A percentile compares a stretch with the other conserved stretches of the same genome.
Evolutionary conservation across 371 early-diverging fungal genomes (phyloP).

Genomic region (Mucor circinelloides): DNA sequence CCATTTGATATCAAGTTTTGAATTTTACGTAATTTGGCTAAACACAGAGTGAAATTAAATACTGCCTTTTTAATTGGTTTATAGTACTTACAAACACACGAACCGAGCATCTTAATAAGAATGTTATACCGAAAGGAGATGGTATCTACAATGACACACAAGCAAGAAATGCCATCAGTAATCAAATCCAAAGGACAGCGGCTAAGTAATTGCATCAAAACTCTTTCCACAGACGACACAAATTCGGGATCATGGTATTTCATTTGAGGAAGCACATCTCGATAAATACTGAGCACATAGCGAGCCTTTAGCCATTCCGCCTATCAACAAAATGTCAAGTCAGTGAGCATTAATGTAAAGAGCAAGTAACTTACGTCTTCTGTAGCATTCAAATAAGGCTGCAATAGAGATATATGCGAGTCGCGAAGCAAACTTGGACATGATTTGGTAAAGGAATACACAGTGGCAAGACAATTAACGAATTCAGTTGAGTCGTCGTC

Average conservation of each 20-base stretch:
- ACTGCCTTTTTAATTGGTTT: neutral
- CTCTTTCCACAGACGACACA: slow-evolving; percentile 54
- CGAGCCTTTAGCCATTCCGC: slow-evolving; percentile 57
- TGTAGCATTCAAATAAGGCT: slow-evolving; percentile 50
- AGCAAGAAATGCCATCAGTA: slow-evolving; percentile 69
- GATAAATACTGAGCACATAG: slow-evolving; percentile 58
- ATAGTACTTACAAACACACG: slow-evolving; percentile 36
- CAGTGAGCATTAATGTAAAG: neutral
- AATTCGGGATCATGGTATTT: slow-evolving; percentile 59
- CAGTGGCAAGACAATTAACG: slow-evolving; percentile 38
- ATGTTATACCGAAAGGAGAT: slow-evolving; percentile 67
- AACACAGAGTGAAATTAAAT: neutral
- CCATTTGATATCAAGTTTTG: slow-evolving; percentile 27
- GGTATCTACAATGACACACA: slow-evolving; percentile 67
- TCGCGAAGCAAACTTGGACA: slow-evolving; percentile 44
- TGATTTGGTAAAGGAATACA: slow-evolving; percentile 48
- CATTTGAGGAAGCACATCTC: slow-evolving; percentile 60
- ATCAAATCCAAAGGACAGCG: slow-evolving; percentile 66
- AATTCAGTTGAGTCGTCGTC: slow-evolving; percentile 36
- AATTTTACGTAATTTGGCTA: slow-evolving; percentile 38
- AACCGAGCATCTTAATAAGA: slow-evolving; percentile 67
- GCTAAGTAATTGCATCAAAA: slow-evolving; percentile 59
- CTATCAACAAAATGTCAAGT: slow-evolving; percentile 10
- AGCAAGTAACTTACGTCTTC: slow-evolving; percentile 26
- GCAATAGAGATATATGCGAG: slow-evolving; percentile 48